A percentile compares a stretch with the other conserved stretches of the same genome.
phyloP scores from a whole-genome alignment of 176 grass and related monocot species.

The Aegilops tauschii region DNA sequence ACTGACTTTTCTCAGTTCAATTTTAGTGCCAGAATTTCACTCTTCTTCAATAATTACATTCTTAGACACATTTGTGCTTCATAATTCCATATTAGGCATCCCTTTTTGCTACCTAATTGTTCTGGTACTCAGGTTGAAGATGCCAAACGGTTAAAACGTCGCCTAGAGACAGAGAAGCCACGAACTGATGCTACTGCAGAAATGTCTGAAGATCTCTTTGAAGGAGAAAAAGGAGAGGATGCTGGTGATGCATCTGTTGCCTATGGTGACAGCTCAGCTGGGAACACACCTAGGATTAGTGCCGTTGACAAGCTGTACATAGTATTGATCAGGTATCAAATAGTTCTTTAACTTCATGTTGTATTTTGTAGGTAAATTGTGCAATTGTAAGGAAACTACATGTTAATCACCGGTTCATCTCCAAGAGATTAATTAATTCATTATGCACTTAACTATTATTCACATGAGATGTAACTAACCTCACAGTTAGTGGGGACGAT shows the following conservation, averaged over 20 bases:
- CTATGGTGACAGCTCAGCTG: slow-evolving; percentile 58
- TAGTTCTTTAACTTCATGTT: slow-evolving; percentile 6
- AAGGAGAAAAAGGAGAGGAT: slow-evolving; percentile 74
- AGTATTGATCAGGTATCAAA: slow-evolving; percentile 69
- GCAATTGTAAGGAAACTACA: neutral
- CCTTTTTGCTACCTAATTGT: slow-evolving; percentile 28
- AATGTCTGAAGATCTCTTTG: slow-evolving; percentile 90
- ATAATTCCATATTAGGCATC: slow-evolving; percentile 5
- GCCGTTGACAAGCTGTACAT: slow-evolving; percentile 77
- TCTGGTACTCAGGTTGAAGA: slow-evolving; percentile 59
- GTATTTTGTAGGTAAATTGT: neutral
- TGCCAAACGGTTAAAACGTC: slow-evolving; percentile 56
- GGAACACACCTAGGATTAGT: slow-evolving; percentile 60
- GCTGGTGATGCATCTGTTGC: slow-evolving; percentile 64
- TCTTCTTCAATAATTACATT: neutral
- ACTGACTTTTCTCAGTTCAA: neutral
- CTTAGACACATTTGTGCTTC: neutral
- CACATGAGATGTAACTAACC: slow-evolving; percentile 2
- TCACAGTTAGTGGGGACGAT: neutral
- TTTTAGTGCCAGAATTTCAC: slow-evolving; percentile 14
- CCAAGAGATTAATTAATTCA: neutral
- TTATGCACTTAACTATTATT: neutral
- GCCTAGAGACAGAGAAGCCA: slow-evolving; percentile 52
- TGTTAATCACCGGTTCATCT: neutral
- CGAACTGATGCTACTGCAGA: slow-evolving; percentile 57